Base-by-base conservation (phyloP, 2,329 filamentous ascomycete species). In the Akanthomyces dipterigenus region DNA sequence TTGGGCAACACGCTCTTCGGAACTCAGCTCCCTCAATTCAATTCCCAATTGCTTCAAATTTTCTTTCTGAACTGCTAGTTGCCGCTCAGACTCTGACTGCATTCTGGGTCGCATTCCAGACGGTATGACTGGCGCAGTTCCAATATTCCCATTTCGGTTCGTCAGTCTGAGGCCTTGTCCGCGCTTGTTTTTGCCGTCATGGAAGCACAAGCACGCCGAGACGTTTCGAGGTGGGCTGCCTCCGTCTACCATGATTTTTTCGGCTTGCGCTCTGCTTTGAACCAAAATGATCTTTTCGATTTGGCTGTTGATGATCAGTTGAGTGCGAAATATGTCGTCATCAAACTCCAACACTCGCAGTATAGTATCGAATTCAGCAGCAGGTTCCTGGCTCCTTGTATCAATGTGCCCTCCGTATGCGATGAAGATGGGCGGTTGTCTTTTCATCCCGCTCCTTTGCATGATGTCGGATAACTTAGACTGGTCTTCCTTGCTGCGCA, bases 201-300 rank as follows among this genome's bases (percentile, higher is more conserved):
- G 82, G 64, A 88, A 82, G 60, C 86, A 83, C 63, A 95, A 85
- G 66, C 90, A 93, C 61, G 86, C 83, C 58, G 79, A 83, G 12
- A 93, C 90, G 65, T 96, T 93, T 16, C 75, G 80, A 1, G 88
- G 86, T n/a, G 75, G 73, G 5, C 77, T 78, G 45, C 76, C 76
- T 24, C 78, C 80, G 58, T 81, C 79, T 63, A 88, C 85, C 82
- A 96, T 90, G 50, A 90, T 82, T 4, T 80, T 76, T 48, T 88
- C 80, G 1, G 88, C 95, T 61, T 90, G 82, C 1, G 80, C 73
- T 31, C 89, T 80, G 34, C 88, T 79, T 60, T 86, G 79, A 59
- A 97, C 85, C 1, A 99, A 79, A 6, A 96, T 84, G 8, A 88
- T 85, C 72, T 97, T 93, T 64, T 99, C 95, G 57, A 97, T 91